Conservation (phyloP, 352 stramenopile genomes). For the Aphanomyces stellatus region DNA sequence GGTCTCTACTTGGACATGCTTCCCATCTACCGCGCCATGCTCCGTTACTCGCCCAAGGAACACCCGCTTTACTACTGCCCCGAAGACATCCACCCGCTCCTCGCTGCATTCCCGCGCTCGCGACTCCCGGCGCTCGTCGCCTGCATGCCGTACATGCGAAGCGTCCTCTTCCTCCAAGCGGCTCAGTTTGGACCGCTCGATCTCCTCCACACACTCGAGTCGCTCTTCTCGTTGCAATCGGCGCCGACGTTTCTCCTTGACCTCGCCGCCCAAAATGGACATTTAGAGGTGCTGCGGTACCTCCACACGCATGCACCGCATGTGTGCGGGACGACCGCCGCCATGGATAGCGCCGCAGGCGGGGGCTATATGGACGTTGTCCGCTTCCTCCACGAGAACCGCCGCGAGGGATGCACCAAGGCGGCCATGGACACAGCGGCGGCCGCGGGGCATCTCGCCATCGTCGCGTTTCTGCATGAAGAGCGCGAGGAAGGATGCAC, state of each 20-base stretch:
- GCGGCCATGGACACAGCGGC: conserved; percentile 18
- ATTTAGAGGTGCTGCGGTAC: background rate
- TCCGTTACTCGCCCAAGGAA: background rate
- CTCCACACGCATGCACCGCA: background rate
- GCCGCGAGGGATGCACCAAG: conserved; percentile 26
- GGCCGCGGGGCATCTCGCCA: background rate
- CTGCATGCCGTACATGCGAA: conserved; percentile 1
- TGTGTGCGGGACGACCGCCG: background rate
- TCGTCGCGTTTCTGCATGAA: background rate
- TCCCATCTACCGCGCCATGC: background rate
- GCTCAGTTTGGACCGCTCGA: background rate
- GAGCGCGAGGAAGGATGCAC: background rate
- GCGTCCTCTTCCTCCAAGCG: background rate
- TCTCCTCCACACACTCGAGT: background rate
- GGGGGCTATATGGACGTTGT: conserved; percentile 27
- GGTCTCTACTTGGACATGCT: background rate
- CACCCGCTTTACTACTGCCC: background rate
- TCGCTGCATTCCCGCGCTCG: background rate
- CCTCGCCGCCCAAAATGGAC: background rate
- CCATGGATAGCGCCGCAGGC: conserved; percentile 22
- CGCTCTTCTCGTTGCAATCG: background rate
- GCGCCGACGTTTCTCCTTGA: background rate
- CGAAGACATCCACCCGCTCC: background rate
- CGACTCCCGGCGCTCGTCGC: background rate
- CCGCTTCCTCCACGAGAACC: conserved; percentile 28